A percentile compares a stretch with the other conserved stretches of the same genome.
Evolutionary conservation across 345 rosid species (phyloP).

Genomic region (Balakata baccata): DNA sequence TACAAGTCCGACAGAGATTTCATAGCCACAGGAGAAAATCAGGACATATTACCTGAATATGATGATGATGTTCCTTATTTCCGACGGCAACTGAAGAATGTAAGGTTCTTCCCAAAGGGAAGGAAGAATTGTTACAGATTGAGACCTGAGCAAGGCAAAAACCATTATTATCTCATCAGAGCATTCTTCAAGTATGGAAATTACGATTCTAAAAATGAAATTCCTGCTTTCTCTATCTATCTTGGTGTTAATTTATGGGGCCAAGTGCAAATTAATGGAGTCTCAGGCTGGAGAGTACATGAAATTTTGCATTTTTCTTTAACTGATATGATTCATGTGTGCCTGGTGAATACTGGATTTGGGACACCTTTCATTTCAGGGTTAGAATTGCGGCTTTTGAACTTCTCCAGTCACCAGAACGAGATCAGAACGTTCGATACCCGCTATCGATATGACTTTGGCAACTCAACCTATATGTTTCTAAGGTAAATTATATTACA

Average conservation of each 20-base stretch:
- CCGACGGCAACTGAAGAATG: background rate
- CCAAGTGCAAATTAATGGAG: no score
- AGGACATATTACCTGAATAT: background rate
- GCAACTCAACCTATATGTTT: conserved; percentile 15
- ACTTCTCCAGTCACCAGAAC: conserved; percentile 5
- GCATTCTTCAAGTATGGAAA: conserved; percentile 36
- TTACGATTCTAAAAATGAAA: conserved; percentile 17
- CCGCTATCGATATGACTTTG: conserved; percentile 26
- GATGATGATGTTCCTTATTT: background rate
- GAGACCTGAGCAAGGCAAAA: conserved; percentile 23
- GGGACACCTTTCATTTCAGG: conserved; percentile 36
- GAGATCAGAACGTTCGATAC: conserved; percentile 15
- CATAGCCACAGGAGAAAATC: background rate
- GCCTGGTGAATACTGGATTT: conserved; percentile 25
- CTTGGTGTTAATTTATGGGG: conserved; percentile 30
- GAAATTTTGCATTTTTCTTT: conserved; percentile 25
- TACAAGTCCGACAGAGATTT: background rate
- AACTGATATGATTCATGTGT: conserved; percentile 24
- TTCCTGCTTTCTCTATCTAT: conserved; percentile 25
- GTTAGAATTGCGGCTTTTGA: conserved; percentile 25
- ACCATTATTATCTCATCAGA: conserved; percentile 22
- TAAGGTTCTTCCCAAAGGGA: conserved; percentile 32
- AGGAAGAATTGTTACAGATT: conserved; percentile 29
- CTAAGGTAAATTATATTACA: conserved; percentile 21
- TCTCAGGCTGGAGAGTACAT: background rate